Conservation (phyloP, 805 yeast genomes). For the Nakazawaea ishiwadae region DNA sequence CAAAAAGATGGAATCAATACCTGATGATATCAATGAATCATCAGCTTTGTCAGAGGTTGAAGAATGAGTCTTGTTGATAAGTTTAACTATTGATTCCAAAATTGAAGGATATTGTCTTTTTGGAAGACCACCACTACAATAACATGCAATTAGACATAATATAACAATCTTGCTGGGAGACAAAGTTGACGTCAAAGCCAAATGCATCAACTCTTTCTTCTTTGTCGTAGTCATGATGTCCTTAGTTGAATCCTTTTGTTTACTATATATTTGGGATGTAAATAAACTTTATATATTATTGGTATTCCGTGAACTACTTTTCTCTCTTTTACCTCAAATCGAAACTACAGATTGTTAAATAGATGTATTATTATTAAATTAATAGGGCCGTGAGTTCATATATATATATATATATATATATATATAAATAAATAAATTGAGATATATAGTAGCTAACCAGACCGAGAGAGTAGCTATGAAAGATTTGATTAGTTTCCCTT, state of each 20-base stretch:
- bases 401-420: no score
- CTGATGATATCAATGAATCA: slow-evolving; percentile 2
- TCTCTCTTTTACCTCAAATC: no score
- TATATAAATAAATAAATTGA: no score
- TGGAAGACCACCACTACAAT: slow-evolving; percentile 38
- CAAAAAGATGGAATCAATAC: background rate
- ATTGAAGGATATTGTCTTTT: slow-evolving; percentile 31
- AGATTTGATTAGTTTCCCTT: background rate
- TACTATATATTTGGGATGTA: no score
- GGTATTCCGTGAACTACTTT: no score
- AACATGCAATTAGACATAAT: slow-evolving; percentile 41
- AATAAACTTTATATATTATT: no score
- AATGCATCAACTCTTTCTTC: background rate
- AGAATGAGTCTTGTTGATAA: slow-evolving; percentile 26
- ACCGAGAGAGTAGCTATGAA: no score
- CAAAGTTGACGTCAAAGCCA: slow-evolving; percentile 31
- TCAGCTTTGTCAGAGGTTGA: slow-evolving; percentile 13
- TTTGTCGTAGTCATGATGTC: background rate
- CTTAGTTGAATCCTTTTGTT: no score
- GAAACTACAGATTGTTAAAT: no score
- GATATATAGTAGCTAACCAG: no score
- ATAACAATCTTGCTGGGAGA: slow-evolving; percentile 54
- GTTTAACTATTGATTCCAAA: slow-evolving; percentile 36
- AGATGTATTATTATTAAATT: no score
- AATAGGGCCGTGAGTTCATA: no score